Conservation (phyloP, 2,329 filamentous ascomycete genomes). For the Cercospora nicotianae region DNA sequence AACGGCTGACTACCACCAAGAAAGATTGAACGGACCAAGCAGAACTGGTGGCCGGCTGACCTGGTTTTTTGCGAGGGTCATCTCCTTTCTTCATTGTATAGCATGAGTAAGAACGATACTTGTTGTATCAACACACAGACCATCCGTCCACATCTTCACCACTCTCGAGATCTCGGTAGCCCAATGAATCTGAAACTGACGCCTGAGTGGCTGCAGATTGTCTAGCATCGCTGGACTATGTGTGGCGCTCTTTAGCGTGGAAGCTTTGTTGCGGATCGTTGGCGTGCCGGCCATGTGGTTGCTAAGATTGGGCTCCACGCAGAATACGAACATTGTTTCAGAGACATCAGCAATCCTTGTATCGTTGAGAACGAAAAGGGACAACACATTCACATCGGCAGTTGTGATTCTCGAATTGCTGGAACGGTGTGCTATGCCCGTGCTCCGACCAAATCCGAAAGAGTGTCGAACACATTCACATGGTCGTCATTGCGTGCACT, state of each 20-base stretch:
- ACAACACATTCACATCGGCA: neutral
- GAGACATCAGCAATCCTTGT: neutral
- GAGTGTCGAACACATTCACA: neutral
- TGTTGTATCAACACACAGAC: neutral
- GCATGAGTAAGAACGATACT: neutral
- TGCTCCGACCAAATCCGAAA: neutral
- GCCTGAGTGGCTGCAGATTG: neutral
- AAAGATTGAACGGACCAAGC: neutral
- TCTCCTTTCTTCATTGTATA: neutral
- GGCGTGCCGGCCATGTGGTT: neutral
- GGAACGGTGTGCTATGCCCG: neutral
- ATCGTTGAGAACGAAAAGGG: neutral
- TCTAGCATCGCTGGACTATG: neutral
- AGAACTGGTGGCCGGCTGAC: neutral
- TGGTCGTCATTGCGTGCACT: neutral
- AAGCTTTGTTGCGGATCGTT: neutral
- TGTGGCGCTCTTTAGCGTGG: neutral
- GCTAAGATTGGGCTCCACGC: neutral
- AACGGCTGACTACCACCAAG: slow-evolving; percentile 47
- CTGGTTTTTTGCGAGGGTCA: neutral
- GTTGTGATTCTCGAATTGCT: neutral
- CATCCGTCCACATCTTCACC: neutral
- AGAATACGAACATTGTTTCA: neutral
- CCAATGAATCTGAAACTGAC: neutral
- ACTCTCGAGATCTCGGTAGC: neutral